A percentile compares a stretch with the other conserved stretches of the same genome.
These are phyloP conservation scores for Sugiyamaella lignohabitans DNA, from an alignment of 805 yeast genomes.

Conservation along the genomic window DNA sequence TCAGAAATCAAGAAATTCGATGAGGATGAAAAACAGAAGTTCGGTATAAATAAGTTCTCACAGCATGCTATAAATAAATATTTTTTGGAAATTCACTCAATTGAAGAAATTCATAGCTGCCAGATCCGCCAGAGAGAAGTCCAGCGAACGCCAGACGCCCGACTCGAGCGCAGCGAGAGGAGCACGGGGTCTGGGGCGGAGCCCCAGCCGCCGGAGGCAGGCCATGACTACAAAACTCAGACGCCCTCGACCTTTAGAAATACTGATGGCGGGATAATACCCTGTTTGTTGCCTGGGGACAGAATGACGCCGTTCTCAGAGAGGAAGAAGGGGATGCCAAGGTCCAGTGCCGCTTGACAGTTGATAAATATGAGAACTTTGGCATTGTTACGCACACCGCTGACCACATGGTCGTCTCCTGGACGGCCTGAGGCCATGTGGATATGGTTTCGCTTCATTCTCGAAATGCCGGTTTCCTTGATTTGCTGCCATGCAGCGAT, in stretches of 20 bases:
- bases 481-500: constrained; percentile 37
- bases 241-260: constrained; percentile 35
- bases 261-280: constrained; percentile 41
- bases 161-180: no score
- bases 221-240: no score
- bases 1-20: no score
- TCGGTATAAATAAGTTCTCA: no score
- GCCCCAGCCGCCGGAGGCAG: no score
- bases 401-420: constrained; percentile 42
- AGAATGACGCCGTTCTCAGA: constrained; percentile 74
- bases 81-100: no score
- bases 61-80: no score
- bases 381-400: constrained; percentile 66
- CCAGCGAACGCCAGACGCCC: no score
- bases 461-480: constrained; percentile 50
- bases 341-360: constrained; percentile 40
- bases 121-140: no score
- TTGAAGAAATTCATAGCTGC: no score
- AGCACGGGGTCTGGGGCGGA: no score
- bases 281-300: constrained; percentile 53
- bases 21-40: no score
- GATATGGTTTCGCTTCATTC: constrained; percentile 76
- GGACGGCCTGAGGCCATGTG: constrained; percentile 69
- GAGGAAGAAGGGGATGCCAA: constrained; percentile 46
- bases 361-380: constrained; percentile 59